Base-by-base conservation (phyloP, 306 rosid species). In the Amphicarpaea edgeworthii region DNA sequence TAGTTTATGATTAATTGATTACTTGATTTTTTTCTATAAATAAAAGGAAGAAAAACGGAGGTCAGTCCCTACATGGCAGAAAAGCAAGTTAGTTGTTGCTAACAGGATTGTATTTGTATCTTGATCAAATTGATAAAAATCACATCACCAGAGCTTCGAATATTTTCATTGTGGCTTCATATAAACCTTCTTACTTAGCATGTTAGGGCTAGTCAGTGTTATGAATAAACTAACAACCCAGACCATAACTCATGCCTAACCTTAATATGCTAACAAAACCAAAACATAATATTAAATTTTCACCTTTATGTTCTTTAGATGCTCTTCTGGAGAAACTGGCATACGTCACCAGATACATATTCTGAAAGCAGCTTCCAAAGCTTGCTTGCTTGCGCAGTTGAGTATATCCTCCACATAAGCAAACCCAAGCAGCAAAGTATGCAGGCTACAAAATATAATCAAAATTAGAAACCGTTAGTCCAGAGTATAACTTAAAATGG, bases 271-370 rank as follows among this genome's bases (percentile, higher is more conserved):
- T 49, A 40, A 50, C 72, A 60, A 28, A 47, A 55, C 60, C 65
- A 59, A 24, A 69, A 53, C 38, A 1, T 34, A 62, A 63, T 40
- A 69, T 41, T 78, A 28, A 68, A 75, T 32, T 64, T 78, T 78
- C 86, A 78, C 82, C 86, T 85, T 85, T 64, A 21, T 70, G 79
- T 41, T 78, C 83, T 69, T 62, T 62, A 26, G 47, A 41, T 23
- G 79, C 82, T 42, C 51, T 60, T 76, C 38, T 16, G 81, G 63
- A 76, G 74, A 68, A 73, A 73, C 76, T 63, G 63, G 53, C 38
- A 42, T 66, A 3, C 32, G 19, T 50, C 61, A 43, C 38, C 69
- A 20, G 19, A 32, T 41, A 59, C 47, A 70, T 47, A 71, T 43
- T 84, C 67, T 59, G 77, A 66, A 24, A 51, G 80, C 67, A 58